Evolutionary conservation across 768 basidiomycete species (phyloP), one percentile per base, ranked within the genome.

Genomic region (Russula virescens): DNA sequence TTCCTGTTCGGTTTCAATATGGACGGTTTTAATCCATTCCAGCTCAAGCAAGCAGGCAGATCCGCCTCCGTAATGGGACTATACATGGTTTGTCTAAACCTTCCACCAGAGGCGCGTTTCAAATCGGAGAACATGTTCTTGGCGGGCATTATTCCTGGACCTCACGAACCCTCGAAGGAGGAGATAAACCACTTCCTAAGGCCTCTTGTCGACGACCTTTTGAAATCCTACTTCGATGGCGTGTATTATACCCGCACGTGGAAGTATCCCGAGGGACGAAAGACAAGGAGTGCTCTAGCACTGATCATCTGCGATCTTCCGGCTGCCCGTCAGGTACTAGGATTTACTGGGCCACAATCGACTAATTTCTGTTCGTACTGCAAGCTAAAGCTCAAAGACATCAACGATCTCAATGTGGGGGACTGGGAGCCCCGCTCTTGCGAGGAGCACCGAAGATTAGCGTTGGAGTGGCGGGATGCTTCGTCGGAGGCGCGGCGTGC

Each of bases 91-190:
- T 43, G 42, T 13, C 18, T 43, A 8, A 43, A 43, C 42, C 42
- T 43, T 43, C 42, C 77, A 0, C 69, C 68, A 0, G 64, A 74
- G n/a, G 57, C 74, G 1, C 65, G 70, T 3, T 78, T 76, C 60
- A 71, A 72, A 11, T 66, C 67, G 0, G 72, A 79, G 63, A 79
- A 80, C 59, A 73, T 80, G 68, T 80, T 71, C 60, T 68, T 80
- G 0, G 76, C 72, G 2, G 77, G 73, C 0, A 65, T 81, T 57
- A 75, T 79, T 26, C 77, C 78, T 4, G 77, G 79, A 0, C 80
- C 79, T 0, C 63, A 70, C 0, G 72, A 76, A 48, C 78, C 79
- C 1, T 68, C 66, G 1, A 55, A 73, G 0, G 48, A 71, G 0
- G 63, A 74, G 38, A 67, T 78, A 9, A 78, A 80, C 43, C 75